A percentile compares a stretch with the other conserved stretches of the same genome.
Evolutionary conservation across 148 eudicot species (phyloP).

Genomic region (Salicornia ramosissima): DNA sequence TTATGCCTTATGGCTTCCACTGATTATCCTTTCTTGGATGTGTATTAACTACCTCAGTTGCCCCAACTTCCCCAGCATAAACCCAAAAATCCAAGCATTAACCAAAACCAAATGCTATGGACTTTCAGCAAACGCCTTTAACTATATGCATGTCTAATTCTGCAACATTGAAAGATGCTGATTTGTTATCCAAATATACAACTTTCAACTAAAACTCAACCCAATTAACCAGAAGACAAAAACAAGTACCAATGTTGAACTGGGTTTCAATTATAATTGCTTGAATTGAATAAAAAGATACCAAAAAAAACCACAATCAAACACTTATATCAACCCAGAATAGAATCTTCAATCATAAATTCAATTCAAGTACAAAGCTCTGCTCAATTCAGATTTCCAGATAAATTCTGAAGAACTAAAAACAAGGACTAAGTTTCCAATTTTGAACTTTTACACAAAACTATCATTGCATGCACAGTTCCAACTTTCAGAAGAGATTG

Average conservation of each 20-base stretch:
- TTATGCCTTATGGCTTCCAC: not conserved
- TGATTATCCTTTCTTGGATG: not conserved
- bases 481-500: not conserved
- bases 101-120: not conserved
- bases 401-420: not conserved
- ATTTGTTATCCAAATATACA: not conserved
- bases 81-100: conserved; percentile 12
- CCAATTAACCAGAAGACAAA: not conserved
- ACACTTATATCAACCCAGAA: not conserved
- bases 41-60: not conserved
- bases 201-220: conserved; percentile 1
- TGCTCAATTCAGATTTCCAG: not conserved
- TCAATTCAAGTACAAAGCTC: not conserved
- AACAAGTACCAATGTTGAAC: not conserved
- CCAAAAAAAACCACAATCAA: not conserved
- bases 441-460: not conserved
- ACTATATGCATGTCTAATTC: conserved; percentile 17
- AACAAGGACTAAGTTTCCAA: not conserved
- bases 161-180: conserved; percentile 12
- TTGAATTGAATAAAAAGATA: not conserved
- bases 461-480: not conserved
- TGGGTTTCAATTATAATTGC: not conserved
- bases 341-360: not conserved
- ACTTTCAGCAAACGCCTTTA: not conserved
- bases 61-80: conserved; percentile 9